These are phyloP conservation scores for Vaccinium macrocarpon DNA, from an alignment of 148 eudicot species.

Conservation along the genomic window DNA sequence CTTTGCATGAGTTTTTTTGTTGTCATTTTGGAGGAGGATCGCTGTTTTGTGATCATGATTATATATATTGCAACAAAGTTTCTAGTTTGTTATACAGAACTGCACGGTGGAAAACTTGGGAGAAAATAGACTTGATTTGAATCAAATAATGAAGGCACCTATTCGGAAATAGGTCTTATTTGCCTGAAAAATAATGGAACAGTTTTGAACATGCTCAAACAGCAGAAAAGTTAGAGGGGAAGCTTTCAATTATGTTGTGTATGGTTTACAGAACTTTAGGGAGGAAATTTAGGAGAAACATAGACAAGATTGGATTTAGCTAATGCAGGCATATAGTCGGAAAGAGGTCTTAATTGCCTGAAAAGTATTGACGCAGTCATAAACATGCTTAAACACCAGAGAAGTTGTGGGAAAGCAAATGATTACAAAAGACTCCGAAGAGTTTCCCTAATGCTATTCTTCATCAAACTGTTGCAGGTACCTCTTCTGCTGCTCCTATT, in stretches of 20 bases:
- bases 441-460: background rate
- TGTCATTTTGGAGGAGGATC: background rate
- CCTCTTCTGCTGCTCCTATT: conserved; percentile 90
- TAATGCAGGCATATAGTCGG: background rate
- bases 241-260: background rate
- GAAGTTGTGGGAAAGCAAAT: background rate
- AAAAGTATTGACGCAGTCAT: background rate
- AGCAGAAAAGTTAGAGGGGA: background rate
- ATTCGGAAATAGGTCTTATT: background rate
- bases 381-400: background rate
- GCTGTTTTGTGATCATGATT: background rate
- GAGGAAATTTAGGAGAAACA: background rate
- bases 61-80: background rate
- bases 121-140: background rate
- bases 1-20: background rate
- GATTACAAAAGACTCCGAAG: background rate
- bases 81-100: background rate
- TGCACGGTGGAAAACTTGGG: background rate
- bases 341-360: conserved; percentile 4
- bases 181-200: background rate
- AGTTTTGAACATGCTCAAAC: background rate
- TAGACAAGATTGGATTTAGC: background rate
- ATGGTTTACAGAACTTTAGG: background rate
- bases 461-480: conserved; percentile 55
- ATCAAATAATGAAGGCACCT: background rate